phyloP scores from a whole-genome alignment of 352 stramenopile species.

The Phytopythium ostracodes region DNA sequence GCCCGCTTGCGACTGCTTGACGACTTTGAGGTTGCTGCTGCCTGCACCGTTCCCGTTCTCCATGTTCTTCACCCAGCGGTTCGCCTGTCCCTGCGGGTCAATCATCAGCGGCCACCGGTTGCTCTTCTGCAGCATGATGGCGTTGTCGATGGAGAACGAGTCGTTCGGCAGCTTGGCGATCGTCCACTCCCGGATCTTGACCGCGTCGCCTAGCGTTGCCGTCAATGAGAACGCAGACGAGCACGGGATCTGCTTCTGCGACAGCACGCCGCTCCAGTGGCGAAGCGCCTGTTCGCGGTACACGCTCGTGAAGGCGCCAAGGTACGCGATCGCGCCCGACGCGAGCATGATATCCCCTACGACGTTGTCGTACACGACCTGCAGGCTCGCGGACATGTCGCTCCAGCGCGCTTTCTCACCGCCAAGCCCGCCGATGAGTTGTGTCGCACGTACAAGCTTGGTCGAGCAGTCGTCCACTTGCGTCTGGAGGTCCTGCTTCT shows the following conservation, averaged over 20 bases:
- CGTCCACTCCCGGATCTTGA: constrained; percentile 92
- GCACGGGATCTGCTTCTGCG: constrained; percentile 72
- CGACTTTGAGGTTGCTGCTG: constrained; percentile 88
- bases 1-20: constrained; percentile 90
- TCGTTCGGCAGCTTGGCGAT: constrained; percentile 95
- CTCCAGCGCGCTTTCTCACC: constrained; percentile 93
- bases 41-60: constrained; percentile 36
- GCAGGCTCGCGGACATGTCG: constrained; percentile 83
- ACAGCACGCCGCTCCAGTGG: constrained; percentile 73
- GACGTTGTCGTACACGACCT: constrained; percentile 89
- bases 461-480: constrained; percentile 93
- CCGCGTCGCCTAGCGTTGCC: constrained; percentile 86
- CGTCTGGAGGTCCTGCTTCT: constrained; percentile 88
- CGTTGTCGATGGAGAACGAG: constrained; percentile 95
- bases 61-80: constrained; percentile 95
- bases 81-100: constrained; percentile 93
- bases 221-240: constrained; percentile 79
- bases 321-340: constrained; percentile 92
- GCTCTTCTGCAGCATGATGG: constrained; percentile 89
- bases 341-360: constrained; percentile 92
- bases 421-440: constrained; percentile 92
- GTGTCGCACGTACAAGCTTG: constrained; percentile 90
- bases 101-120: constrained; percentile 97
- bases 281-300: constrained; percentile 89
- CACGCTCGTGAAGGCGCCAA: constrained; percentile 90